phyloP scores from a whole-genome alignment of 257 asterid genomes.

The Mentha longifolia region DNA sequence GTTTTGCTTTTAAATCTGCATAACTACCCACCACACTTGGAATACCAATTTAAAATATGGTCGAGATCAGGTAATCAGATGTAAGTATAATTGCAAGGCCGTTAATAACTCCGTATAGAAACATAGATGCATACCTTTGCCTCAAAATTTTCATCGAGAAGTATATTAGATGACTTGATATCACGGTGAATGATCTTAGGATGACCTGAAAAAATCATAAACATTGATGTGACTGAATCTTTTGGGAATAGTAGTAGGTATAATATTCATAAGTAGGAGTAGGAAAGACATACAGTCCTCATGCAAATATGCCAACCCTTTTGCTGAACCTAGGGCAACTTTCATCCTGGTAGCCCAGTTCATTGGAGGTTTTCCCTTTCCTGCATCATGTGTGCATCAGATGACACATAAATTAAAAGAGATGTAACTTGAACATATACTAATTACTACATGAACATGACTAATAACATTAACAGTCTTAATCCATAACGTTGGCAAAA shows the following conservation, averaged over 20 bases:
- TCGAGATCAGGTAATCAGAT: too few relatives aligned
- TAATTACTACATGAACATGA: slow-evolving; percentile 9
- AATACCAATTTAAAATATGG: too few relatives aligned
- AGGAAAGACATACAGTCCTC: slow-evolving; percentile 74
- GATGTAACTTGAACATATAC: slow-evolving; percentile 28
- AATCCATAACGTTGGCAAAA: slow-evolving; percentile 25
- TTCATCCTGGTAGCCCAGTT: slow-evolving; percentile 79
- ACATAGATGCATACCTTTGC: slow-evolving; percentile 59
- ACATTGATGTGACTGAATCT: slow-evolving; percentile 25
- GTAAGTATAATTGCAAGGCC: not conserved
- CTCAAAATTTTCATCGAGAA: slow-evolving; percentile 74
- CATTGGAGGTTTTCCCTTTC: slow-evolving; percentile 58
- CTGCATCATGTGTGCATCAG: slow-evolving; percentile 47
- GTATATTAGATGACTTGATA: slow-evolving; percentile 89
- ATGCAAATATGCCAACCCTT: slow-evolving; percentile 82
- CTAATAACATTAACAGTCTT: slow-evolving; percentile 18
- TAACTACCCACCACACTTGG: too few relatives aligned
- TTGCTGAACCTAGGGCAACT: slow-evolving; percentile 84
- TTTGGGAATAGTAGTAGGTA: slow-evolving; percentile 17
- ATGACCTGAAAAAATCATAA: slow-evolving; percentile 58
- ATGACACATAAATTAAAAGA: slow-evolving; percentile 31
- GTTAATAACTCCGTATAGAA: slow-evolving; percentile 1
- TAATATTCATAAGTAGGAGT: slow-evolving; percentile 29
- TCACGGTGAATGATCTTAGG: slow-evolving; percentile 92
- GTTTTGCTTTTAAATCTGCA: too few relatives aligned